Conservation (phyloP, 192 early-diverging fungal genomes). For the Umbelopsis vinacea region DNA sequence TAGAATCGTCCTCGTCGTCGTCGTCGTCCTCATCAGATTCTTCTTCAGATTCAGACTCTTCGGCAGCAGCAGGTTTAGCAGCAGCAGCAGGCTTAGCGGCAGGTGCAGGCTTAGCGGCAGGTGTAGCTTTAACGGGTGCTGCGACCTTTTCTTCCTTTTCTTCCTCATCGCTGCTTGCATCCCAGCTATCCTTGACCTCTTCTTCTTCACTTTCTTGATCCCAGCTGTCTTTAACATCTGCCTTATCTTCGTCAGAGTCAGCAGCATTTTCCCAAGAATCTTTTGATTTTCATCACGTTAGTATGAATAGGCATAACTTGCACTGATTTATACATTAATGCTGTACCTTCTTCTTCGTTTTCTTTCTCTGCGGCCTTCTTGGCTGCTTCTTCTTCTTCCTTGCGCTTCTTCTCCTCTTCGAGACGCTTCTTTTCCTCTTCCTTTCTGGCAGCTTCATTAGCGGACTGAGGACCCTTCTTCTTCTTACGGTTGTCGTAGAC, state of each 20-base stretch:
- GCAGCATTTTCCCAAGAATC: slow-evolving; percentile 47
- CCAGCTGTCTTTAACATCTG: slow-evolving; percentile 31
- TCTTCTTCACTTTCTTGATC: slow-evolving; percentile 51
- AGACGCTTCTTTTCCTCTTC: slow-evolving; percentile 42
- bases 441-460: slow-evolving; percentile 23
- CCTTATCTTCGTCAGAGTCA: slow-evolving; percentile 52
- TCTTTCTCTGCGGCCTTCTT: slow-evolving; percentile 47
- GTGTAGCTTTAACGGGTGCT: slow-evolving; percentile 24
- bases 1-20: slow-evolving; percentile 44
- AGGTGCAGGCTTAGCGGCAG: slow-evolving; percentile 17
- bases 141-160: slow-evolving; percentile 52
- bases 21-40: slow-evolving; percentile 48
- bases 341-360: slow-evolving; percentile 29
- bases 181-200: slow-evolving; percentile 54
- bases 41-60: slow-evolving; percentile 40
- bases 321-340: not conserved
- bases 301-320: not conserved
- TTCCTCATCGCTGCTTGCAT: slow-evolving; percentile 65
- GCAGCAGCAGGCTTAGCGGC: not conserved
- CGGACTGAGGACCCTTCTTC: slow-evolving; percentile 55
- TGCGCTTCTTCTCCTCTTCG: slow-evolving; percentile 36
- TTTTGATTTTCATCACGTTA: slow-evolving; percentile 1
- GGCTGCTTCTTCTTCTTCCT: slow-evolving; percentile 44
- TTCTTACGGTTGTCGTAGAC: slow-evolving; percentile 75
- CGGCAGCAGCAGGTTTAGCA: slow-evolving; percentile 24